Evolutionary conservation across 106 monocot species (phyloP).

Genomic region (Agapanthus africanus): DNA sequence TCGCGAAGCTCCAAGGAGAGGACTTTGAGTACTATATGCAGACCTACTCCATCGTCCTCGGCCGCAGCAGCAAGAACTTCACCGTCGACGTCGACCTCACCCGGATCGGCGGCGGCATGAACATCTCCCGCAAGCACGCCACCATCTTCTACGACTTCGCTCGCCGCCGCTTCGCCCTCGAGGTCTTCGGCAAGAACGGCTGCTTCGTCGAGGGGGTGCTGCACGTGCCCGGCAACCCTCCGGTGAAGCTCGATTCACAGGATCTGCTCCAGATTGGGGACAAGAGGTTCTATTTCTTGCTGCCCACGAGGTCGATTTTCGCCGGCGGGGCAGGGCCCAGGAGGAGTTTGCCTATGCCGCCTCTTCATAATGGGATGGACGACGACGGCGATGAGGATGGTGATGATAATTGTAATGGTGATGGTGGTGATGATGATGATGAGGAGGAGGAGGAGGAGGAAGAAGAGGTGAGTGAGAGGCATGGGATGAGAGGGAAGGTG

Average conservation of each 20-base stretch:
- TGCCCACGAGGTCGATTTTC: slow-evolving; percentile 57
- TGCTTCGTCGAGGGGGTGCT: slow-evolving; percentile 92
- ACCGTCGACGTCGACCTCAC: slow-evolving; percentile 68
- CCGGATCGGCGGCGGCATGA: slow-evolving; percentile 74
- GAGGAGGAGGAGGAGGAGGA: slow-evolving; percentile 12
- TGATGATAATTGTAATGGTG: too few species aligned
- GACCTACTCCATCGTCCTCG: slow-evolving; percentile 73
- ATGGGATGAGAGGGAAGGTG: too few species aligned
- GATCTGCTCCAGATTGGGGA: slow-evolving; percentile 95
- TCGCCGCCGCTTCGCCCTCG: slow-evolving; percentile 73
- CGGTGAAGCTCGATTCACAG: slow-evolving; percentile 89
- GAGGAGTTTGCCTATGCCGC: not conserved
- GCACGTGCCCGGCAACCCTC: slow-evolving; percentile 64
- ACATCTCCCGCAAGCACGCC: slow-evolving; percentile 82
- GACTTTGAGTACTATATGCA: slow-evolving; percentile 94
- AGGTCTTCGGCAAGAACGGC: slow-evolving; percentile 92
- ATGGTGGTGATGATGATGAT: slow-evolving; percentile 21
- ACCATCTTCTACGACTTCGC: slow-evolving; percentile 89
- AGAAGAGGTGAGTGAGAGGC: too few species aligned
- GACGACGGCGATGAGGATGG: slow-evolving; percentile 1
- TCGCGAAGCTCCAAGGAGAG: slow-evolving; percentile 77
- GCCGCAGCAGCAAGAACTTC: slow-evolving; percentile 66
- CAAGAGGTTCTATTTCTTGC: slow-evolving; percentile 72
- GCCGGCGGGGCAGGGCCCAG: not conserved
- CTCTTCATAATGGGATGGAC: slow-evolving; percentile 4